Conservation (phyloP, 1,284 basidiomycete species). For the Stygiomarasmius scandens region DNA sequence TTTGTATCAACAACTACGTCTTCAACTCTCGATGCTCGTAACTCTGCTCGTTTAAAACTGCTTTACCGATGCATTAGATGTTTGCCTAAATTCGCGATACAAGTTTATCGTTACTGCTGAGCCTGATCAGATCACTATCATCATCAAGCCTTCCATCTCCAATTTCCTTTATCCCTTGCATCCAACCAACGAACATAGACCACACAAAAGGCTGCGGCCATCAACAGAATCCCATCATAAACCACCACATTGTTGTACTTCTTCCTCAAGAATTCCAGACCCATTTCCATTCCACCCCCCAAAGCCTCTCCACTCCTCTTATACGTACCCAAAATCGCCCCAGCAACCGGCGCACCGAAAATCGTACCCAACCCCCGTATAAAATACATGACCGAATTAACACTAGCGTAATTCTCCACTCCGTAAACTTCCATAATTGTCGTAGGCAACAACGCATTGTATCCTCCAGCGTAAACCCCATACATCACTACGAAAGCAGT, state of each 20-base stretch:
- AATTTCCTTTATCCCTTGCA: conserved; percentile 41
- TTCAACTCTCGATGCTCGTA: no score
- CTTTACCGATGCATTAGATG: no score
- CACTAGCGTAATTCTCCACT: conserved; percentile 42
- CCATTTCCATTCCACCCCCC: background rate
- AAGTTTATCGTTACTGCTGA: no score
- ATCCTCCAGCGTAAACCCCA: conserved; percentile 43
- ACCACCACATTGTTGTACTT: conserved; percentile 42
- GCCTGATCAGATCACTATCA: no score
- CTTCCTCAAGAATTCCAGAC: conserved; percentile 23
- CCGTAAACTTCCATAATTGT: conserved; percentile 47
- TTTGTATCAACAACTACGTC: no score
- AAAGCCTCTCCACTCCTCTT: conserved; percentile 20
- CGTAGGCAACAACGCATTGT: conserved; percentile 45
- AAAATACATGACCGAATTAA: conserved; percentile 45
- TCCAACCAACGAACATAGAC: conserved; percentile 47
- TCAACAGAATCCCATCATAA: conserved; percentile 40
- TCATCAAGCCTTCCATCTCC: conserved; percentile 47
- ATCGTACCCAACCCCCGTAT: conserved; percentile 43
- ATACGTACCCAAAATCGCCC: conserved; percentile 43
- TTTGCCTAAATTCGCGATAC: no score
- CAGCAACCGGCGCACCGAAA: conserved; percentile 44
- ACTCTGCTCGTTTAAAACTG: no score
- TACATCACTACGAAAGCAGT: conserved; percentile 42
- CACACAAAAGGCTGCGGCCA: conserved; percentile 41